Conservation (phyloP, 495 filamentous ascomycete genomes). For the Lasiosphaeria ovina region DNA sequence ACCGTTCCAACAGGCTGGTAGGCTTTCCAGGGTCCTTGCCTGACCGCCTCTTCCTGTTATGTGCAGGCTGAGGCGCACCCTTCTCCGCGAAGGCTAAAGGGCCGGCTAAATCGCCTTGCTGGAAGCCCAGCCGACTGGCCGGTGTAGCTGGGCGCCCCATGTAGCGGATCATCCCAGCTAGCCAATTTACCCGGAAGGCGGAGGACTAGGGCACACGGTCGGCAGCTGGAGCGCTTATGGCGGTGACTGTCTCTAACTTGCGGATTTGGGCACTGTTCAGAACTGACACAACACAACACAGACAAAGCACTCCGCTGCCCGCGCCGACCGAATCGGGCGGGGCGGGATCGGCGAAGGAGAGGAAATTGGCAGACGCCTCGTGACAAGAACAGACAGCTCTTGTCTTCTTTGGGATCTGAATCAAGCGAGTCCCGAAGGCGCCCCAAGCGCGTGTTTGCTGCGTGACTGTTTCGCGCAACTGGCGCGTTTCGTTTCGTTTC, state of each 20-base stretch:
- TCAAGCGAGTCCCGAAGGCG: neutral
- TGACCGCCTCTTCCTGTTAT: conserved; percentile 4
- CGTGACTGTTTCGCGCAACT: neutral
- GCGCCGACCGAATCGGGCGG: neutral
- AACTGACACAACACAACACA: too few species aligned
- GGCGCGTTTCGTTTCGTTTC: neutral
- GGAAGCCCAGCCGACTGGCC: conserved; percentile 12
- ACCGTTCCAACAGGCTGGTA: conserved; percentile 1
- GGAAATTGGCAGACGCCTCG: neutral
- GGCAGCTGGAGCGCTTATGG: neutral
- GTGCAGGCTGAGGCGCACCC: conserved; percentile 10
- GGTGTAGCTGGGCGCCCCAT: conserved; percentile 1
- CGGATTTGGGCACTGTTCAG: neutral
- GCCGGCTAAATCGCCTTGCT: conserved; percentile 22
- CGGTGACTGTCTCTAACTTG: neutral
- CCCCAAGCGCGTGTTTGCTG: neutral
- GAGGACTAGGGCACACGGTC: neutral
- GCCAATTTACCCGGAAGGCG: conserved; percentile 1
- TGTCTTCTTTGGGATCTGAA: neutral
- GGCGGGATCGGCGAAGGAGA: neutral
- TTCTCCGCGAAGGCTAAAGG: conserved; percentile 24
- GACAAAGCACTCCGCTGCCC: too few species aligned
- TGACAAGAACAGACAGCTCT: neutral
- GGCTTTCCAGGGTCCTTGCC: neutral
- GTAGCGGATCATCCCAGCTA: neutral